Evolutionary conservation across 306 rosid genomes (phyloP).

Genomic region (Fragaria nilgerrensis): DNA sequence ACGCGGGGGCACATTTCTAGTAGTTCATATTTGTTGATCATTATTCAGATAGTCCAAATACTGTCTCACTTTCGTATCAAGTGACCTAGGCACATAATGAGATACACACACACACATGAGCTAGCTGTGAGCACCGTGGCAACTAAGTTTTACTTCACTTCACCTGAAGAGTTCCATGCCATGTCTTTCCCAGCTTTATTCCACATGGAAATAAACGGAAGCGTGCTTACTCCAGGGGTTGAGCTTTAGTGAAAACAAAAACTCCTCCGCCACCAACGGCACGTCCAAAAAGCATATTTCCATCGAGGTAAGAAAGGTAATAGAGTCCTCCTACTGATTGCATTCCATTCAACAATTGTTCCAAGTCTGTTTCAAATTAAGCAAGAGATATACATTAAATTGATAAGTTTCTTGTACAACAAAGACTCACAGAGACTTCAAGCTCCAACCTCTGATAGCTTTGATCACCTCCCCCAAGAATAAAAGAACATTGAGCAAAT

Average conservation of each 20-base stretch:
- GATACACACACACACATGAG: background rate
- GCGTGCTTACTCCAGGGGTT: constrained; percentile 39
- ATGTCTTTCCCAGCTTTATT: background rate
- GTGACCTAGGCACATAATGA: too few relatives aligned
- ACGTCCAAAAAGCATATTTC: constrained; percentile 89
- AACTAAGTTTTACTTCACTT: background rate
- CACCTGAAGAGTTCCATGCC: background rate
- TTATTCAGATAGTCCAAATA: too few relatives aligned
- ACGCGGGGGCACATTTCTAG: too few relatives aligned
- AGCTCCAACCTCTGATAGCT: constrained; percentile 5
- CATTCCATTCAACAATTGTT: constrained; percentile 16
- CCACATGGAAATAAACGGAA: background rate
- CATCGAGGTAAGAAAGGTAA: constrained; percentile 81
- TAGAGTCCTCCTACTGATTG: constrained; percentile 79
- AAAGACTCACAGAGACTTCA: constrained; percentile 17
- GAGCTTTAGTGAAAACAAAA: constrained; percentile 81
- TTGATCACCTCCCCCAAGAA: constrained; percentile 19
- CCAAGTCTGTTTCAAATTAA: constrained; percentile 19
- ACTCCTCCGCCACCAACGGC: constrained; percentile 94
- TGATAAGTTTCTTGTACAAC: constrained; percentile 20
- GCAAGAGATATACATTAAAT: constrained; percentile 17
- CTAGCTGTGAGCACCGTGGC: background rate
- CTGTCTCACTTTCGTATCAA: too few relatives aligned
- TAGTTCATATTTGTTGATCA: too few relatives aligned
- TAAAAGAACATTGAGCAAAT: constrained; percentile 26